Base-by-base conservation (phyloP, 495 filamentous ascomycete species). In the Penicillium odoratum region DNA sequence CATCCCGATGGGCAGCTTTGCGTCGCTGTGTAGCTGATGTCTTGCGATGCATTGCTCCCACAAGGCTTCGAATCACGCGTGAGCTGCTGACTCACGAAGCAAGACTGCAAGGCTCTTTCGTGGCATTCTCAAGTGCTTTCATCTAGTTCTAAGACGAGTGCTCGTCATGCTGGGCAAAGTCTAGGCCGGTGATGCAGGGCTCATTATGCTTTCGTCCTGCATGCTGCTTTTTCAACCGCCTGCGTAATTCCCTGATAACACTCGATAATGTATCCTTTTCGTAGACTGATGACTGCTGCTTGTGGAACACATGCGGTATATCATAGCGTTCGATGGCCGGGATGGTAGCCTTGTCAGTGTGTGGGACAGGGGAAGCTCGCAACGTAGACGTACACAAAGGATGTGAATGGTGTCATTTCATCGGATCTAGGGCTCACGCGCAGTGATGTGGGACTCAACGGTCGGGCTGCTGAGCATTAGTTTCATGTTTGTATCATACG, bases 401-500 rank as follows among this genome's bases (percentile, higher is more conserved):
- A 48, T 26, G 45, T 48, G 45, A 4, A 48, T 13, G 21, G 45
- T 48, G 26, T 48, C 45, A 30, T 48, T 48, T 48, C 10, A 29
- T 48, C 45, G 45, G 21, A 30, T 48, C 26, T 48, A 30, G 21
- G 45, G 45, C 45, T 48, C 45, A 48, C 45, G 21, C 21, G 21
- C 21, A 21, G 21, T 21, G 21, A 21, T 21, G 21, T 21, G 21
- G 21, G 21, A 21, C 21, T 21, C 21, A 21, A 21, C 21, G 21
- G 21, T 21, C 21, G 21, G 21, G 45, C 30, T 48, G 45, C 26
- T n/a, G 45, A 48, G 45, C 45, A 48, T 48, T 48, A 29, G 26
- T 10, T 48, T 28, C 26, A 48, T 48, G 26, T 48, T 48, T 48
- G 26, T 48, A 48, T 48, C 45, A 48, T 48, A 48, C 45, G 45